Evolutionary conservation across 331 rosid species (phyloP).

Genomic region (Malus hybrid): DNA sequence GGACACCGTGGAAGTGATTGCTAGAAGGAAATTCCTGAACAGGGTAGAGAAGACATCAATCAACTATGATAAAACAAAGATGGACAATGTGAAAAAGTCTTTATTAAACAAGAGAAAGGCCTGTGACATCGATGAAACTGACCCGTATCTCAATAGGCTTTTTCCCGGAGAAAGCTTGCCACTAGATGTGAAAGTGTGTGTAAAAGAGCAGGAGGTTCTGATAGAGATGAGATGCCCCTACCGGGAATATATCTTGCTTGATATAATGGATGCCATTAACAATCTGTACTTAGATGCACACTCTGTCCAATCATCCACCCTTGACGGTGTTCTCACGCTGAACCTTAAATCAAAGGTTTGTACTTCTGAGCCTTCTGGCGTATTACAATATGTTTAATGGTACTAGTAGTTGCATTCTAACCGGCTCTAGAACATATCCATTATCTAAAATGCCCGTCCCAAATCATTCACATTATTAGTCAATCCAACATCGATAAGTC

Average conservation of each 20-base stretch:
- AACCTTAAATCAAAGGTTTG: slow-evolving; percentile 76
- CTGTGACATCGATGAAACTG: slow-evolving; percentile 37
- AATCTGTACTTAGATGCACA: slow-evolving; percentile 60
- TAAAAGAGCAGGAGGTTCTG: slow-evolving; percentile 56
- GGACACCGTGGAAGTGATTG: slow-evolving; percentile 39
- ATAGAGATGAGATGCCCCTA: slow-evolving; percentile 75
- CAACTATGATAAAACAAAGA: slow-evolving; percentile 32
- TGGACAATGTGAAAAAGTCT: slow-evolving; percentile 26
- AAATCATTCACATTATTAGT: too few species aligned
- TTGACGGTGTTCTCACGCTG: slow-evolving; percentile 54
- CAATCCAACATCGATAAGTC: not conserved
- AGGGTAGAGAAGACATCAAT: slow-evolving; percentile 59
- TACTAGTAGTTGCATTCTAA: not conserved
- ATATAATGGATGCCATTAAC: slow-evolving; percentile 64
- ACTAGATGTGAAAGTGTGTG: slow-evolving; percentile 47
- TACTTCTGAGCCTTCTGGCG: not conserved
- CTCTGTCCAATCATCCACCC: slow-evolving; percentile 60
- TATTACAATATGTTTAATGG: too few species aligned
- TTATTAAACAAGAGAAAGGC: slow-evolving; percentile 66
- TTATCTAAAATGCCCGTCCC: not conserved
- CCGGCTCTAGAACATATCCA: not conserved
- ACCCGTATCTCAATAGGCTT: slow-evolving; percentile 20
- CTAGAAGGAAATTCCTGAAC: slow-evolving; percentile 39
- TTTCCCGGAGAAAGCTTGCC: slow-evolving; percentile 25
- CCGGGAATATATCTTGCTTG: slow-evolving; percentile 61